These are phyloP conservation scores for Amphibolis antarctica DNA, from an alignment of 106 monocot species.

Conservation along the genomic window DNA sequence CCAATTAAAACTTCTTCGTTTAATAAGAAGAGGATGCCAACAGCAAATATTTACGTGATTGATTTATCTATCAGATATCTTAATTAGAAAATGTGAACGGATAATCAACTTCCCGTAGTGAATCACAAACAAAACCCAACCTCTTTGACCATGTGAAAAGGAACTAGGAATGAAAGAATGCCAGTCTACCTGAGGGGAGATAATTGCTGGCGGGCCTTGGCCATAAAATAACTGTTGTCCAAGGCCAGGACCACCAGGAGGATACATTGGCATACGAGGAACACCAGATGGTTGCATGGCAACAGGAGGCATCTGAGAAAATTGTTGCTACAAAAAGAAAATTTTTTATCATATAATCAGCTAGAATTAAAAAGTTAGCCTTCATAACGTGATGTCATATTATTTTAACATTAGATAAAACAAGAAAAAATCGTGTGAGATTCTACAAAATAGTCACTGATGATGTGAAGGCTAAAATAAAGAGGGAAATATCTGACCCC, in stretches of 20 bases:
- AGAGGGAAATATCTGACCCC: too few species aligned
- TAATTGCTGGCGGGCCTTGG: constrained; percentile 66
- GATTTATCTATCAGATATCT: too few species aligned
- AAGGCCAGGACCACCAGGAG: constrained; percentile 64
- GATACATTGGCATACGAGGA: constrained; percentile 84
- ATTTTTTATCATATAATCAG: neutral
- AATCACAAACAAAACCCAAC: neutral
- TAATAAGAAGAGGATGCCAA: too few species aligned
- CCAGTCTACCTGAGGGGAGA: constrained; percentile 50
- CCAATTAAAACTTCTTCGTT: too few species aligned
- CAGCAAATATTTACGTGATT: too few species aligned
- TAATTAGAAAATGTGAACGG: too few species aligned
- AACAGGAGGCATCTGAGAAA: constrained; percentile 77
- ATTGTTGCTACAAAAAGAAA: constrained; percentile 47
- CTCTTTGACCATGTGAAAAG: neutral
- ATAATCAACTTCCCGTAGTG: too few species aligned
- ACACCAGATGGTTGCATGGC: constrained; percentile 49
- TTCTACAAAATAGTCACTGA: too few species aligned
- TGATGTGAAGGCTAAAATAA: too few species aligned
- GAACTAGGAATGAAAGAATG: neutral
- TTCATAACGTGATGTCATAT: too few species aligned
- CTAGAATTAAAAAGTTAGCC: neutral
- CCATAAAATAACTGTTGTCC: constrained; percentile 85
- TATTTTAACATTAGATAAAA: too few species aligned
- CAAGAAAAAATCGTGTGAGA: too few species aligned